A percentile compares a stretch with the other conserved stretches of the same genome.
Evolutionary conservation across 2,329 filamentous ascomycete genomes (phyloP).

Genomic region (Colletotrichum echinochloae): DNA sequence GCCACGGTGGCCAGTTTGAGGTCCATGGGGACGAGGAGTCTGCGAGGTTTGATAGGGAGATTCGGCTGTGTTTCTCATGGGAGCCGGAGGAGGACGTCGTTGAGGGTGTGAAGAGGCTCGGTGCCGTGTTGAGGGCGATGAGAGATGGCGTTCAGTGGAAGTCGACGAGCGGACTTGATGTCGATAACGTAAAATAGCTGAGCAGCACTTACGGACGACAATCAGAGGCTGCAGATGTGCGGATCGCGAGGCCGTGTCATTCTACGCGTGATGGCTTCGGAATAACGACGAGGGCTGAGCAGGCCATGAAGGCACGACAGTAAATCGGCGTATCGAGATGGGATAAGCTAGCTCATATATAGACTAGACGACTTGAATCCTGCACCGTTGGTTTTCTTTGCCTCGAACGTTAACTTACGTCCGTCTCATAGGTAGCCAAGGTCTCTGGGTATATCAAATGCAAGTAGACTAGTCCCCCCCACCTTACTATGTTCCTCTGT

Average conservation of each 20-base stretch:
- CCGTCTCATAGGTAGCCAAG: too few relatives aligned
- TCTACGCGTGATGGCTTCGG: neutral
- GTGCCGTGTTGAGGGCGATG: constrained; percentile 55
- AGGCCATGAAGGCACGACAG: neutral
- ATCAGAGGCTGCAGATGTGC: neutral
- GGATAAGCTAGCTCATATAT: neutral
- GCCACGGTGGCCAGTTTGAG: constrained; percentile 77
- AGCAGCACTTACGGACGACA: neutral
- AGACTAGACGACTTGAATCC: neutral
- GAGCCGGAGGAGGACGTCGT: constrained; percentile 73
- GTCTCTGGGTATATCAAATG: constrained; percentile 34
- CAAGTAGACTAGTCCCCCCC: constrained; percentile 23
- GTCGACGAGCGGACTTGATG: constrained; percentile 19
- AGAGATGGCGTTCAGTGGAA: constrained; percentile 45
- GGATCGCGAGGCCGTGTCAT: neutral
- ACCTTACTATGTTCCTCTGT: constrained; percentile 5
- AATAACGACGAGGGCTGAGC: neutral
- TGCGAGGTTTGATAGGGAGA: constrained; percentile 67
- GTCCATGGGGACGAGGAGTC: constrained; percentile 67
- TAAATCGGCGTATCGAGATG: too few relatives aligned
- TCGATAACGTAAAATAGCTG: constrained; percentile 34
- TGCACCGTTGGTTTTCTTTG: neutral
- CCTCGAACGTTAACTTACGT: neutral
- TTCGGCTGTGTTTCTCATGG: constrained; percentile 80
- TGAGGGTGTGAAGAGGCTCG: constrained; percentile 76